Percentiles rank a stretch among this genome's conserved stretches.
phyloP scores from a whole-genome alignment of 2,329 filamentous ascomycete genomes.

The Botrytis sinoallii region DNA sequence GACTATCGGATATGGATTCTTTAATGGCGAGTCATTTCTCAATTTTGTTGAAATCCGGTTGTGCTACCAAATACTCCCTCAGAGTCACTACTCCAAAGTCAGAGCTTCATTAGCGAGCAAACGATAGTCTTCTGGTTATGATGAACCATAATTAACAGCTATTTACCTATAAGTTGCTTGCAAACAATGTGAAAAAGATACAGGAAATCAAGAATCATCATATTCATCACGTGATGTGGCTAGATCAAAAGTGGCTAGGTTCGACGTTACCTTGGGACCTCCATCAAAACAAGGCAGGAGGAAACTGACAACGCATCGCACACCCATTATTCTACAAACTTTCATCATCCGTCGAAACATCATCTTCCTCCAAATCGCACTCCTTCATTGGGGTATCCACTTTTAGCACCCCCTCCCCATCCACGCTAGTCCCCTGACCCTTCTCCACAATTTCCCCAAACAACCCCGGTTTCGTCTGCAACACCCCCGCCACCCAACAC shows the following conservation, averaged over 20 bases:
- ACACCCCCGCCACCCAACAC: background rate
- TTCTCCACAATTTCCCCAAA: slow-evolving; percentile 4
- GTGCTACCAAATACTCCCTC: too few relatives aligned
- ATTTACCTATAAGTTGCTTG: background rate
- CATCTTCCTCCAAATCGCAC: background rate
- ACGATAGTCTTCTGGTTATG: background rate
- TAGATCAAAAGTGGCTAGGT: background rate
- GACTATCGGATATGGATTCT: too few relatives aligned
- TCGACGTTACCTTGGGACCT: background rate
- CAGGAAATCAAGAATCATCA: background rate
- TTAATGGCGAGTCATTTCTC: too few relatives aligned
- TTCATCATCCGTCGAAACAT: background rate
- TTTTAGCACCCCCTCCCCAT: background rate
- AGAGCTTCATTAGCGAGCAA: background rate
- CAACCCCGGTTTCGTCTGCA: background rate
- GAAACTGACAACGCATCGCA: background rate
- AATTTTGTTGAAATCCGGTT: too few relatives aligned
- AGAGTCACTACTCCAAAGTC: background rate
- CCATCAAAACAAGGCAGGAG: background rate
- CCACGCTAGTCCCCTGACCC: background rate
- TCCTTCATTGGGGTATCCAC: slow-evolving; percentile 1
- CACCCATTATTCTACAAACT: background rate
- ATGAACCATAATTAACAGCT: background rate
- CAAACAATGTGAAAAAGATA: background rate
- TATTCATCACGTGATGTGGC: background rate